A percentile compares a stretch with the other conserved stretches of the same genome.
These are phyloP conservation scores for Rhododendron simsii DNA, from an alignment of 148 eudicot species.

Conservation along the genomic window DNA sequence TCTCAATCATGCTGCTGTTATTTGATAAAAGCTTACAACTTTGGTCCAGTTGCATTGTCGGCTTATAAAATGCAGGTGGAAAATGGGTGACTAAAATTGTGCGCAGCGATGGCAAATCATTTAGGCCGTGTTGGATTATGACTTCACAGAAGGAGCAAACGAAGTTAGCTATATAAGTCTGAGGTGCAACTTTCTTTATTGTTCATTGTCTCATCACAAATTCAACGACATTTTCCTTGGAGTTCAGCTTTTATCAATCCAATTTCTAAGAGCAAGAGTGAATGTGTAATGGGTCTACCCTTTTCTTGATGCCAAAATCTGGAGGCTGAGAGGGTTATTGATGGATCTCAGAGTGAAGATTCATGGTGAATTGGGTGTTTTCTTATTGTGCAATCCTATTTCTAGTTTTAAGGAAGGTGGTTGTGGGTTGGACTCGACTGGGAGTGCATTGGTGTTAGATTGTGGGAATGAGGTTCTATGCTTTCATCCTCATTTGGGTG, in stretches of 20 bases:
- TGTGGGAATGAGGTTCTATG: constrained; percentile 16
- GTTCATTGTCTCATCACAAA: background rate
- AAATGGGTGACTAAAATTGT: background rate
- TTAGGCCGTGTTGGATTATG: background rate
- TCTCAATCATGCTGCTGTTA: background rate
- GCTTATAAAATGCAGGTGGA: background rate
- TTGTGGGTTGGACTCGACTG: constrained; percentile 22
- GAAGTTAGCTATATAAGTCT: background rate
- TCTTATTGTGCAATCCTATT: constrained; percentile 21
- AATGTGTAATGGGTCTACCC: background rate
- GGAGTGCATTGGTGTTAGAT: constrained; percentile 9
- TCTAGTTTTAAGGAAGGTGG: constrained; percentile 27
- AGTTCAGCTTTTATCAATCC: background rate
- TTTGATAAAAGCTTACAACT: background rate
- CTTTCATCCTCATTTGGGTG: constrained; percentile 2
- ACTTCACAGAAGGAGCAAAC: background rate
- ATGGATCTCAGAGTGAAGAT: too few relatives aligned
- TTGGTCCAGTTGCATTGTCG: background rate
- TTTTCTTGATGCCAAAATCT: too few relatives aligned
- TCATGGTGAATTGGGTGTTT: constrained; percentile 34
- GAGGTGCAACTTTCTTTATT: too few relatives aligned
- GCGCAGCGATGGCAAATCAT: background rate
- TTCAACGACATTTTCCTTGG: background rate
- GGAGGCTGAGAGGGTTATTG: too few relatives aligned
- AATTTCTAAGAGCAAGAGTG: background rate